Evolutionary conservation across 2,329 filamentous ascomycete genomes (phyloP).

Genomic region (Alternaria gaisen): DNA sequence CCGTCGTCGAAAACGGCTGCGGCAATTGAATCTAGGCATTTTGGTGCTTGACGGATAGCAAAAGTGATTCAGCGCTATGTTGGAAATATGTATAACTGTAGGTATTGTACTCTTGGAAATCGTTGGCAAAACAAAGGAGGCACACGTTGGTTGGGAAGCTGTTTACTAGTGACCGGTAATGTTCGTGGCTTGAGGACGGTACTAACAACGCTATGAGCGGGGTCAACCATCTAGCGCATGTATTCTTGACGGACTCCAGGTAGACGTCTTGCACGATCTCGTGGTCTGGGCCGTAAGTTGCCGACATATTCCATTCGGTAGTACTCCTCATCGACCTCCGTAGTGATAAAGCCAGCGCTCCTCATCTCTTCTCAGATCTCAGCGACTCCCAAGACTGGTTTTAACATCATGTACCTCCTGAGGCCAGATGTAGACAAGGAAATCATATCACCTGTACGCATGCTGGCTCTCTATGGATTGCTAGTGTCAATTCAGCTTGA

Average conservation of each 20-base stretch:
- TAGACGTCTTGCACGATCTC: background rate
- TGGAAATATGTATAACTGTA: background rate
- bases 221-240: background rate
- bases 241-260: background rate
- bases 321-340: background rate
- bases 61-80: background rate
- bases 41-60: background rate
- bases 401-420: background rate
- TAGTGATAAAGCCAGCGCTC: background rate
- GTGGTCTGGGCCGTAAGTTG: background rate
- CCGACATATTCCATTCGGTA: background rate
- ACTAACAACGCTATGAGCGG: background rate
- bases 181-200: background rate
- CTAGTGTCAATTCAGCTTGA: background rate
- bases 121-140: background rate
- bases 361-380: background rate
- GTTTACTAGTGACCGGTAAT: background rate
- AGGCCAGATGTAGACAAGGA: background rate
- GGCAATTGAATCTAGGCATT: background rate
- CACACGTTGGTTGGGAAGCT: background rate
- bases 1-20: background rate
- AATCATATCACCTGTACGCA: background rate
- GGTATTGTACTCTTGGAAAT: background rate
- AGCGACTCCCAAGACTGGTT: background rate
- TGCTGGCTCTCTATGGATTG: background rate